Percentiles rank a stretch among this genome's conserved stretches.
These are phyloP conservation scores for Aspergillus indologenus DNA, from an alignment of 495 filamentous ascomycete species.

Conservation along the genomic window DNA sequence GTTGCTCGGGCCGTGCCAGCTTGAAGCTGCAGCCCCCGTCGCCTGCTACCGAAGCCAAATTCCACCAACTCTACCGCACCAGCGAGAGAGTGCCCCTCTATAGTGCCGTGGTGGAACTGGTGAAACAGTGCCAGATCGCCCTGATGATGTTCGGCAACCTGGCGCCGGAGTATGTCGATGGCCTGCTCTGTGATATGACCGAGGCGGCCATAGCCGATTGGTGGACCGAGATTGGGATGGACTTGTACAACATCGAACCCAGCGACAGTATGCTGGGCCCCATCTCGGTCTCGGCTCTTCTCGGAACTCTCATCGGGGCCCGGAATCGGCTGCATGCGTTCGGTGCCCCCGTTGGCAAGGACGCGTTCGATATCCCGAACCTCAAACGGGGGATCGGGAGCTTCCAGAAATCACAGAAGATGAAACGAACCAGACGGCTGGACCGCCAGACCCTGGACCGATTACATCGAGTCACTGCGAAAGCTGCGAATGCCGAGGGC, in stretches of 20 bases:
- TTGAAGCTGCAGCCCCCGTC: conserved; percentile 74
- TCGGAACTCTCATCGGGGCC: conserved; percentile 86
- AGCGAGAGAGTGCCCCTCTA: conserved; percentile 76
- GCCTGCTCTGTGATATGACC: conserved; percentile 87
- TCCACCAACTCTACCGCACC: conserved; percentile 83
- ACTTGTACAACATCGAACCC: conserved; percentile 87
- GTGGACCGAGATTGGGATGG: conserved; percentile 92
- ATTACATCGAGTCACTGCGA: conserved; percentile 78
- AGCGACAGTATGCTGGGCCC: conserved; percentile 89
- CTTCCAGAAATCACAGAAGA: conserved; percentile 86
- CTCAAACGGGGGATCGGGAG: conserved; percentile 78
- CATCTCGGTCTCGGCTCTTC: conserved; percentile 82
- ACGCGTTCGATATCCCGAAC: conserved; percentile 80
- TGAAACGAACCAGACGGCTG: conserved; percentile 71
- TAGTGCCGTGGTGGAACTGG: conserved; percentile 77
- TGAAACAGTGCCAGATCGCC: conserved; percentile 89
- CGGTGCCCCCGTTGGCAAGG: conserved; percentile 82
- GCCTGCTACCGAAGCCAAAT: conserved; percentile 82
- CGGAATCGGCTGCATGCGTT: conserved; percentile 80
- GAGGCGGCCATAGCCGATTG: conserved; percentile 89
- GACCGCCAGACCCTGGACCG: conserved; percentile 79
- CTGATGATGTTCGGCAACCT: conserved; percentile 85
- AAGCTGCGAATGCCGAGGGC: conserved; percentile 78
- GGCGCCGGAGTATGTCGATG: conserved; percentile 86
- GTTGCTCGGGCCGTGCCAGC: conserved; percentile 85